Evolutionary conservation across 352 stramenopile genomes (phyloP), one percentile per base, ranked within the genome.

Genomic region (Phytophthora palmivora): DNA sequence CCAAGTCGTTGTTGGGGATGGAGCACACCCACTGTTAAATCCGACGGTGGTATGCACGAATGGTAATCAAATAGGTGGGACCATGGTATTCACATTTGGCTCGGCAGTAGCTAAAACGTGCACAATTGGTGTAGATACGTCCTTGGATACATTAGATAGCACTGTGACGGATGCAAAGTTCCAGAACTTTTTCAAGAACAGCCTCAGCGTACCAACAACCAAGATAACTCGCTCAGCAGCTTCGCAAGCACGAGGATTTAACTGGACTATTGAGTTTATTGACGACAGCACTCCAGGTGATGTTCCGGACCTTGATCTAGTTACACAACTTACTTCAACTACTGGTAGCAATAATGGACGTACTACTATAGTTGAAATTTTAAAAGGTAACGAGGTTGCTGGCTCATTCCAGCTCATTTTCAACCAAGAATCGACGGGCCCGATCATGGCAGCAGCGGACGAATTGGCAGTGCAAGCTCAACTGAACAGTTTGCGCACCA

Each of bases 341-440:
- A 44, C 34, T n/a, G 48, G 39, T 15, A 65, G 57, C 14, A 65
- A 62, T n/a, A 76, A 73, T 41, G 77, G 66, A 0, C 33, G 50
- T 4, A 83, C 92, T 12, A 58, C 43, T 8, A 72, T 98, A 33
- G 67, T 64, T 26, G 91, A 98, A 60, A 67, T 62, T 6, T 59
- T 82, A 11, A 89, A 87, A 50, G 96, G 94, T 4, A 98, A 97
- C 46, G 74, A 98, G 41, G 62, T 98, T 6, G 66, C 78, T 16
- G 94, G 95, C 2, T 94, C 89, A 0, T 98, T 98, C 57, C 92
- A 97, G 54, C 78, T 98, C 11, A 76, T 80, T n/a, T 98, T 95
- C 60, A 89, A 97, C 47, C 87, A 91, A 18, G 89, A 98, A 63
- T 96, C 91, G 4, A 98, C 96, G 0, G 91, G 91, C 10, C 84